A percentile compares a stretch with the other conserved stretches of the same genome.
phyloP scores from a whole-genome alignment of 2,329 filamentous ascomycete species.

The Trichophaea hybrida region DNA sequence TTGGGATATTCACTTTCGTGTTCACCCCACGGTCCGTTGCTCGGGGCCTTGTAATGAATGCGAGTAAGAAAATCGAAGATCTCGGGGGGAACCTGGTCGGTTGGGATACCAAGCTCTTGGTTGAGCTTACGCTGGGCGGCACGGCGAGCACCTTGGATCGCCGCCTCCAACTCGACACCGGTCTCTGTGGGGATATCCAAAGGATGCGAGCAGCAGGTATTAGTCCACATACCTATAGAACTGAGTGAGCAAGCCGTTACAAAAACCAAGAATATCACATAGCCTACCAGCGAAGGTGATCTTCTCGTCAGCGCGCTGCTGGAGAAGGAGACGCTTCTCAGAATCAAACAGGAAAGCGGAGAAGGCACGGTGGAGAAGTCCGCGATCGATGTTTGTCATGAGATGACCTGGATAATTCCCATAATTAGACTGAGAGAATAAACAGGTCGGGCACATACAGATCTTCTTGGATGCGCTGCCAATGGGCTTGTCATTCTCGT shows the following conservation, averaged over 20 bases:
- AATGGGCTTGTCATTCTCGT: conserved; percentile 82
- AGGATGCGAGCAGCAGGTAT: conserved; percentile 97
- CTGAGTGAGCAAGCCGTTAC: not conserved
- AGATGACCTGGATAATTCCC: conserved; percentile 55
- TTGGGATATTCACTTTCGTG: conserved; percentile 64
- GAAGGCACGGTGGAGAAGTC: conserved; percentile 90
- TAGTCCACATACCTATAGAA: conserved; percentile 81
- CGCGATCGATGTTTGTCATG: conserved; percentile 97
- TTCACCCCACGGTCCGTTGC: conserved; percentile 96
- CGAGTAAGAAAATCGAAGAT: conserved; percentile 87
- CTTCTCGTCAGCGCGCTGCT: conserved; percentile 90
- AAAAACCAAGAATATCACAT: not conserved
- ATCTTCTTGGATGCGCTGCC: conserved; percentile 91
- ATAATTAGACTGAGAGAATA: not conserved
- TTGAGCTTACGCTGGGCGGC: conserved; percentile 87
- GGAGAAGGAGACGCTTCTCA: conserved; percentile 65
- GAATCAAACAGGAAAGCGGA: conserved; percentile 96
- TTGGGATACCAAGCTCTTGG: conserved; percentile 86
- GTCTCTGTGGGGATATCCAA: conserved; percentile 85
- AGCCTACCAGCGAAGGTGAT: conserved; percentile 66
- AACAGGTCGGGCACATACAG: not conserved
- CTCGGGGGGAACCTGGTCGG: conserved; percentile 75
- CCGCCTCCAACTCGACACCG: conserved; percentile 63
- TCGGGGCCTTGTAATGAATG: conserved; percentile 96
- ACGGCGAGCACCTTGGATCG: conserved; percentile 72